Percentiles rank a stretch among this genome's conserved stretches.
phyloP scores from a whole-genome alignment of 208 protist genomes.

The Trypanosoma brucei region DNA sequence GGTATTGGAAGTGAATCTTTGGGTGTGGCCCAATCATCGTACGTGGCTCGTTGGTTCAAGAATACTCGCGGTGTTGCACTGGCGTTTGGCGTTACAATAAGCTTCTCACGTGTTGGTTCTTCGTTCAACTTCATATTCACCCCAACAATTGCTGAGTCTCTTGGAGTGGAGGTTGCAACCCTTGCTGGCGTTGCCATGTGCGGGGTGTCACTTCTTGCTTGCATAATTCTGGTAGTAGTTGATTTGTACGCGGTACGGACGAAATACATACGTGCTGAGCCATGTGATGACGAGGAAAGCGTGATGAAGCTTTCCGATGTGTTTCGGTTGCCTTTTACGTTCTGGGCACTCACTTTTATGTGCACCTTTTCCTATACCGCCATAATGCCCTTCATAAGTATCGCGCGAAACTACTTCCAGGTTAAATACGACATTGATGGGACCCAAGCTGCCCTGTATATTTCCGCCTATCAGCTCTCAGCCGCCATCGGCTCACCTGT shows the following conservation, averaged over 20 bases:
- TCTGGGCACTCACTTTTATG: slow-evolving; percentile 76
- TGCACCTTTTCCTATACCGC: slow-evolving; percentile 85
- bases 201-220: slow-evolving; percentile 56
- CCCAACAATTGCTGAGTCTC: slow-evolving; percentile 55
- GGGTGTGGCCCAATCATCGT: slow-evolving; percentile 85
- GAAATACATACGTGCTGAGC: slow-evolving; percentile 65
- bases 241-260: slow-evolving; percentile 71
- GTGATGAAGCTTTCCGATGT: slow-evolving; percentile 50
- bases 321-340: slow-evolving; percentile 48
- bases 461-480: slow-evolving; percentile 85
- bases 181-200: slow-evolving; percentile 62
- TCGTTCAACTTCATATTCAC: slow-evolving; percentile 91
- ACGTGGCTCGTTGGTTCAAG: slow-evolving; percentile 90
- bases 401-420: slow-evolving; percentile 80
- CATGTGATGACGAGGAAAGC: slow-evolving; percentile 15
- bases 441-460: slow-evolving; percentile 49
- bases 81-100: slow-evolving; percentile 90
- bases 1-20: slow-evolving; percentile 89
- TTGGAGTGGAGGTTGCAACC: slow-evolving; percentile 53
- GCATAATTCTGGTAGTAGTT: slow-evolving; percentile 42
- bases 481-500: slow-evolving; percentile 71
- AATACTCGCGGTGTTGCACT: slow-evolving; percentile 77
- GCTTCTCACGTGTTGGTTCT: slow-evolving; percentile 83
- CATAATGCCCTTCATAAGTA: slow-evolving; percentile 85
- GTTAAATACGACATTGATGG: slow-evolving; percentile 76